These are phyloP conservation scores for Jaltomata sinuosa DNA, from an alignment of 257 asterid species.

Conservation along the genomic window DNA sequence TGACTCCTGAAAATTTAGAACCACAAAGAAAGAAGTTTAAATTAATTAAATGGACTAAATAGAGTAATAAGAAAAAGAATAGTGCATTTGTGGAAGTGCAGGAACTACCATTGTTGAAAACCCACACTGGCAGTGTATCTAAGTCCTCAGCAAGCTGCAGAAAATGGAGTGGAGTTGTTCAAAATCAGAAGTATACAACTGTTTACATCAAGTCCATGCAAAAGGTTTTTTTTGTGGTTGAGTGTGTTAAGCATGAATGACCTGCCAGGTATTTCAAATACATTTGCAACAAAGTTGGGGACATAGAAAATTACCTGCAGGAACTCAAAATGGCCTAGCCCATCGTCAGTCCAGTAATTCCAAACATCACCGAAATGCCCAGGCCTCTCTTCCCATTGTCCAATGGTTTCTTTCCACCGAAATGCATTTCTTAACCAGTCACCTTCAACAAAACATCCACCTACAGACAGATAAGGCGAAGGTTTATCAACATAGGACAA, in stretches of 20 bases:
- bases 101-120: slow-evolving; percentile 84
- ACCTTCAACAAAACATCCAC: slow-evolving; percentile 99
- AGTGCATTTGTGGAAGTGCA: background rate
- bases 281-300: background rate
- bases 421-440: slow-evolving; percentile 84
- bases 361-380: slow-evolving; percentile 99
- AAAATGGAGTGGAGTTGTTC: background rate
- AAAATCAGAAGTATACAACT: background rate
- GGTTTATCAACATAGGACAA: background rate
- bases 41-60: background rate
- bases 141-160: slow-evolving; percentile 96
- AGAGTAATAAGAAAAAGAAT: background rate
- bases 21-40: background rate
- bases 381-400: slow-evolving; percentile 93
- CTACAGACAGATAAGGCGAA: slow-evolving; percentile 19
- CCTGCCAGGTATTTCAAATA: background rate
- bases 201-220: background rate
- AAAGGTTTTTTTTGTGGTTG: background rate
- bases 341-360: slow-evolving; percentile 97
- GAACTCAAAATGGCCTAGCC: slow-evolving; percentile 83
- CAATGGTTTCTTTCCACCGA: slow-evolving; percentile 96
- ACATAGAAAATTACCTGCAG: slow-evolving; percentile 49
- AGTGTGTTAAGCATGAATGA: background rate
- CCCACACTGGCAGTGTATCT: slow-evolving; percentile 86
- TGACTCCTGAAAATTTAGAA: slow-evolving; percentile 52